Evolutionary conservation across 140 eudicot genomes (phyloP).

Genomic region (Anethum foeniculum): DNA sequence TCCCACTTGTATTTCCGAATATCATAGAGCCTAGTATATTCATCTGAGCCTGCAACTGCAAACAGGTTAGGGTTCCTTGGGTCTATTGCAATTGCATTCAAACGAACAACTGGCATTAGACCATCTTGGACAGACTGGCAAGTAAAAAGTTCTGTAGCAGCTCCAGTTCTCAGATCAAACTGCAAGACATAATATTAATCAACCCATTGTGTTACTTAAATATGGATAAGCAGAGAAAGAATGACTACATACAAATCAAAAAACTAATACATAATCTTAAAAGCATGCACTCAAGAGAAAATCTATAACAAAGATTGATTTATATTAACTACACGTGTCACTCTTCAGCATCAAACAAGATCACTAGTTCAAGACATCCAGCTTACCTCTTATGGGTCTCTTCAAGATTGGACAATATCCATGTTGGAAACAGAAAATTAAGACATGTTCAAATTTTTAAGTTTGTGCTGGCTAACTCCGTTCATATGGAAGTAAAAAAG

Average conservation of each 20-base stretch:
- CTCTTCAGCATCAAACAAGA: neutral
- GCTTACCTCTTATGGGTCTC: neutral
- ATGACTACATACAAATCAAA: neutral
- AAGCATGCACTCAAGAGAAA: neutral
- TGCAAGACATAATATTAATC: slow-evolving; percentile 22
- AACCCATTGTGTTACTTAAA: neutral
- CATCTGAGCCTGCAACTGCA: slow-evolving; percentile 84
- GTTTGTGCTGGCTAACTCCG: neutral
- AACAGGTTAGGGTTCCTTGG: slow-evolving; percentile 78
- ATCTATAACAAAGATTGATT: neutral
- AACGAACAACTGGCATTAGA: slow-evolving; percentile 34
- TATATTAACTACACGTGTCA: neutral
- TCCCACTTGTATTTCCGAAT: slow-evolving; percentile 56
- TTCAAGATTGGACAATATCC: neutral
- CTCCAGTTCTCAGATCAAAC: slow-evolving; percentile 84
- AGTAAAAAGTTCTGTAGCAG: slow-evolving; percentile 62
- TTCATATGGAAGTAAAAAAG: neutral
- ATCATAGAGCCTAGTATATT: slow-evolving; percentile 73
- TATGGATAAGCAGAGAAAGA: neutral
- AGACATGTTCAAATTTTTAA: neutral
- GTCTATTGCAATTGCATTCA: slow-evolving; percentile 73
- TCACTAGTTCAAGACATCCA: neutral
- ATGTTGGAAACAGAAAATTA: neutral
- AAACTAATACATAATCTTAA: neutral
- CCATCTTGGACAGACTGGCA: slow-evolving; percentile 44